Evolutionary conservation across 805 yeast species (phyloP).

Genomic region (Starmerella stellata): DNA sequence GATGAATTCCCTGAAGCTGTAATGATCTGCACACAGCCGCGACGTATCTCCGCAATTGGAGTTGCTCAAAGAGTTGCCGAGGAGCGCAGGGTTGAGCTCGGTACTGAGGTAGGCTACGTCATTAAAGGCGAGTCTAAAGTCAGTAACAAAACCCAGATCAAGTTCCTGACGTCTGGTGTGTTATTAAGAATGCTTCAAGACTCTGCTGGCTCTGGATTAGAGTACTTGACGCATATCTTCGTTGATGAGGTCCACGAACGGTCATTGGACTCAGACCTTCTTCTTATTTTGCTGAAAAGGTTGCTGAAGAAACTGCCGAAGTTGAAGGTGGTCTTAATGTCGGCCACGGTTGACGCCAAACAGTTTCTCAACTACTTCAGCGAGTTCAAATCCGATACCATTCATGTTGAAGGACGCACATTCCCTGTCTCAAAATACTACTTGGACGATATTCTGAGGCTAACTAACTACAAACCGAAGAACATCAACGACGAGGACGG

Average conservation of each 20-base stretch:
- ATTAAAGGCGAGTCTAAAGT: conserved; percentile 73
- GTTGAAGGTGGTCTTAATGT: conserved; percentile 64
- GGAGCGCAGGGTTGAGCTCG: conserved; percentile 49
- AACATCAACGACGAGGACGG: conserved; percentile 7
- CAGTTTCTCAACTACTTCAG: conserved; percentile 52
- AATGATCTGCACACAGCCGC: conserved; percentile 82
- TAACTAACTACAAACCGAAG: conserved; percentile 32
- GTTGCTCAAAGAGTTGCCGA: conserved; percentile 81
- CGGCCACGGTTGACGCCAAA: conserved; percentile 72
- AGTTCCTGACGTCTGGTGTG: conserved; percentile 86
- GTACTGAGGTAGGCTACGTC: conserved; percentile 70
- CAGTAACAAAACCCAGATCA: conserved; percentile 42
- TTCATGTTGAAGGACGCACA: conserved; percentile 83
- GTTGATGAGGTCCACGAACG: conserved; percentile 96
- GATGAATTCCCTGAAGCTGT: conserved; percentile 37
- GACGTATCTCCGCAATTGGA: conserved; percentile 90
- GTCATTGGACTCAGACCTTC: conserved; percentile 74
- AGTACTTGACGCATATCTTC: conserved; percentile 38
- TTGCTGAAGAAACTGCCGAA: conserved; percentile 31
- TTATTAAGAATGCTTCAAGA: conserved; percentile 64
- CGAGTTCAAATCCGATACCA: conserved; percentile 32
- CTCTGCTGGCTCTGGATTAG: conserved; percentile 16
- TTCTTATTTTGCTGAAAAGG: conserved; percentile 56
- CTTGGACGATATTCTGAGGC: conserved; percentile 45
- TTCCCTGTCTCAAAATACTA: conserved; percentile 71